phyloP scores from a whole-genome alignment of 106 monocot genomes.

The Gastrodia elata region DNA sequence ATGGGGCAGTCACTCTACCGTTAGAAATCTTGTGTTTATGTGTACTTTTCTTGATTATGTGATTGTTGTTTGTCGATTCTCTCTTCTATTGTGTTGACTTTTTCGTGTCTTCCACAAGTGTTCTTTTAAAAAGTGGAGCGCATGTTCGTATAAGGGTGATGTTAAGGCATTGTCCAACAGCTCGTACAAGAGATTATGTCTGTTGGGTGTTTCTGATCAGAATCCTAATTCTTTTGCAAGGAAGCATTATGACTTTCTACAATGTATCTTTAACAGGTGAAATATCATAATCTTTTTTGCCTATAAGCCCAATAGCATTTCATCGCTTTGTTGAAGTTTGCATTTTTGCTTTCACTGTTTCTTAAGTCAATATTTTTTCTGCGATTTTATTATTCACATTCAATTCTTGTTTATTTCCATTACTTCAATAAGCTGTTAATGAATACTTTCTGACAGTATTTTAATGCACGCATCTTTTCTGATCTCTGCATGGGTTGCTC shows the following conservation, averaged over 20 bases:
- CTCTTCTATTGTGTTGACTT: no score
- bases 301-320: neutral
- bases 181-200: no score
- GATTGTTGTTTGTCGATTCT: no score
- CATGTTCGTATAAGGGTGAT: no score
- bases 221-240: no score
- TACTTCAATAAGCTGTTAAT: neutral
- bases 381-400: neutral
- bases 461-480: neutral
- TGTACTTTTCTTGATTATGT: no score
- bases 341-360: neutral
- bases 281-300: slow-evolving; percentile 3
- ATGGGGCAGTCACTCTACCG: no score
- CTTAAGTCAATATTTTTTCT: neutral
- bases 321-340: neutral
- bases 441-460: neutral
- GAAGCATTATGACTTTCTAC: neutral
- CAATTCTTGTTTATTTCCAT: neutral
- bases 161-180: no score
- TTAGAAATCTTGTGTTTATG: no score
- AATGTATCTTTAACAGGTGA: neutral
- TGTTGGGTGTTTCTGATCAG: no score
- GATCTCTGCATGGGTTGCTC: neutral
- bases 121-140: no score
- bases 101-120: no score